Base-by-base conservation (phyloP, 1,284 basidiomycete genomes). In the Austroboletus rostrupii region DNA sequence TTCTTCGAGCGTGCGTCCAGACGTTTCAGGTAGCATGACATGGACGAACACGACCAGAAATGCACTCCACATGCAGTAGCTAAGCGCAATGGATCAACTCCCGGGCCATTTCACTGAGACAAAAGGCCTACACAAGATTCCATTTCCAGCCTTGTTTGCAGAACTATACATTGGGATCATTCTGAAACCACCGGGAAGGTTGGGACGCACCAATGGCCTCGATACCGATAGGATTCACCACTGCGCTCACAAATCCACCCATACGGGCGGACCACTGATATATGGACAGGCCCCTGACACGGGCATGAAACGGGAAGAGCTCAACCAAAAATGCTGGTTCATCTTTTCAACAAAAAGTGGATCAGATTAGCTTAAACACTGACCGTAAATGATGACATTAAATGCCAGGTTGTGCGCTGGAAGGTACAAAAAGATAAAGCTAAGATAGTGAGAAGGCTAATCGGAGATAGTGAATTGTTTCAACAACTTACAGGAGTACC, bases 31-130 rank as follows among this genome's bases (percentile, higher is more conserved):
- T 5, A 40, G 77, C 16, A 76, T 54, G 62, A 78, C 72, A 57
- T 70, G 79, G 19, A 80, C 69, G 49, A 78, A 74, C 10, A 70
- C 49, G 31, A 77, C 65, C 53, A 78, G 72, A 52, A 77, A 74
- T 1, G 61, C 61, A 3, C 76, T 63, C 60, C 71, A 40, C 21
- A 40, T 10, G 12, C 36, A 37, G 10, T 37, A 37, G 49, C 52
- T 54, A 12, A 14, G n/a, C 1, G 23, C 23, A 26, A 5, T 16
- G 8, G 10, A 29, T 43, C 20, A 21, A 14, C 8, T 23, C 13
- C 20, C n/a, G n/a, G n/a, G n/a, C 13, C 20, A 26, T 26, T 1
- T 3, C n/a, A 17, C 14, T 2, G 1, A 8, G 28, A 16, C 12
- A n/a, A 11, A 29, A 0, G 8, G 7, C 50, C 50, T 36, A 56